Evolutionary conservation across 2,329 filamentous ascomycete genomes (phyloP).

Genomic region (Diaporthe capsici): DNA sequence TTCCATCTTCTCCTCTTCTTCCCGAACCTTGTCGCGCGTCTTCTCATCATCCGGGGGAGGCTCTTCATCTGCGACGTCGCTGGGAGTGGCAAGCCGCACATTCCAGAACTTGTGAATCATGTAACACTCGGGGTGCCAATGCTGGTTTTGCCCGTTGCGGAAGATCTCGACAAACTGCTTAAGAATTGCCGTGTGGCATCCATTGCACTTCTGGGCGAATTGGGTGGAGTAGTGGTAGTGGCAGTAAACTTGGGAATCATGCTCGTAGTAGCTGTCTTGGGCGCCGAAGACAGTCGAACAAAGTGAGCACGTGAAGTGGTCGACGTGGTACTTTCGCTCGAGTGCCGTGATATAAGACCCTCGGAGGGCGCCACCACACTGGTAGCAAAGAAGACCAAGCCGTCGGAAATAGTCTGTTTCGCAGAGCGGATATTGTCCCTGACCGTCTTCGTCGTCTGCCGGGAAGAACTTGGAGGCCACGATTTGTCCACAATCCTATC

Average conservation of each 20-base stretch:
- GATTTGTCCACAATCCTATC: constrained; percentile 93
- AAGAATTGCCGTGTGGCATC: constrained; percentile 95
- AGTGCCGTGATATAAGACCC: constrained; percentile 98
- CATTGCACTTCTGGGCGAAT: constrained; percentile 96
- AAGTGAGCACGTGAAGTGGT: constrained; percentile 98
- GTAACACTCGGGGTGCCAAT: constrained; percentile 99
- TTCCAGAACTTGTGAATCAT: constrained; percentile 99
- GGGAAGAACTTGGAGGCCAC: constrained; percentile 99
- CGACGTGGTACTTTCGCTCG: constrained; percentile 98
- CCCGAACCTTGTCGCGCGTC: constrained; percentile 81
- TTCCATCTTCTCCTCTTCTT: constrained; percentile 94
- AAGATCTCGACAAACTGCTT: constrained; percentile 99
- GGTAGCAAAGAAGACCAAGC: constrained; percentile 89
- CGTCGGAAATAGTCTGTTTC: constrained; percentile 98
- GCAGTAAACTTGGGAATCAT: constrained; percentile 96
- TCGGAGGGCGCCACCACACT: constrained; percentile 91
- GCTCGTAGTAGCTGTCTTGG: constrained; percentile 98
- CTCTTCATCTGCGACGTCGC: constrained; percentile 61
- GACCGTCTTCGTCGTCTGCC: constrained; percentile 89
- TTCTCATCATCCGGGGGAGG: constrained; percentile 65
- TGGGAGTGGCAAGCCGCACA: constrained; percentile 81
- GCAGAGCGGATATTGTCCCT: constrained; percentile 92
- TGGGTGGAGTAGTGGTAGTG: constrained; percentile 99
- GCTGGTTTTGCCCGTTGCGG: constrained; percentile 96
- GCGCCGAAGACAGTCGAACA: constrained; percentile 98